A percentile compares a stretch with the other conserved stretches of the same genome.
phyloP scores from a whole-genome alignment of 257 asterid species.

The Plantago ovata region DNA sequence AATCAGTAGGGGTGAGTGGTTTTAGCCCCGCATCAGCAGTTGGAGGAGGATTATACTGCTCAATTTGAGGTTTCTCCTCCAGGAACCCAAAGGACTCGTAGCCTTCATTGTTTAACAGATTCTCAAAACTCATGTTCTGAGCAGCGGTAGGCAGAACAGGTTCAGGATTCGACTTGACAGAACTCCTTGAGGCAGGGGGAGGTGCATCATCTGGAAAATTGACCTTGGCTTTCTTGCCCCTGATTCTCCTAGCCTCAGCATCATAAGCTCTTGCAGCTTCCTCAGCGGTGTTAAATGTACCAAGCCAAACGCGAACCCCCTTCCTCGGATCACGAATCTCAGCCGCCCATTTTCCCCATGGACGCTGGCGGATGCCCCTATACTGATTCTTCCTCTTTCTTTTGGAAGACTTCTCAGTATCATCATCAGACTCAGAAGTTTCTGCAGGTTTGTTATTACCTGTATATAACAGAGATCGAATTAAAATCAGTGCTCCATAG shows the following conservation, averaged over 20 bases:
- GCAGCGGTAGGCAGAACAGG: slow-evolving; percentile 25
- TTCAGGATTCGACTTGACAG: slow-evolving; percentile 28
- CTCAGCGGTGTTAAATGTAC: slow-evolving; percentile 94
- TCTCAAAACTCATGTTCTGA: slow-evolving; percentile 24
- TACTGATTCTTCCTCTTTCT: slow-evolving; percentile 95
- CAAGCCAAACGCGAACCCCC: slow-evolving; percentile 99
- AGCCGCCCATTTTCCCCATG: slow-evolving; percentile 99
- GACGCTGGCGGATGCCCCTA: slow-evolving; percentile 95
- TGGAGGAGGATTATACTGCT: slow-evolving; percentile 31
- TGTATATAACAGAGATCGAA: slow-evolving; percentile 12
- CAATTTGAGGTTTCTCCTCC: slow-evolving; percentile 67
- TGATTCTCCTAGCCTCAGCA: slow-evolving; percentile 78
- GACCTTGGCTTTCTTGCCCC: slow-evolving; percentile 93
- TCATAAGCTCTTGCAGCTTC: slow-evolving; percentile 99
- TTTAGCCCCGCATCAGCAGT: slow-evolving; percentile 38
- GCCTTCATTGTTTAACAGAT: slow-evolving; percentile 26
- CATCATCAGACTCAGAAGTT: slow-evolving; percentile 44
- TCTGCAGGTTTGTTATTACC: slow-evolving; percentile 40
- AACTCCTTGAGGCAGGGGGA: slow-evolving; percentile 33
- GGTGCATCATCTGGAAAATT: slow-evolving; percentile 76
- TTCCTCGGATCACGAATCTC: slow-evolving; percentile 97
- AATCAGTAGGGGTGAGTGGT: slow-evolving; percentile 38
- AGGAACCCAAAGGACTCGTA: slow-evolving; percentile 34
- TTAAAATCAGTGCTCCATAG: neutral
- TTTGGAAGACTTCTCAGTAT: slow-evolving; percentile 61